Evolutionary conservation across 2,329 filamentous ascomycete species (phyloP), one percentile per base, ranked within the genome.

Genomic region (Tolypocladium nubicola): DNA sequence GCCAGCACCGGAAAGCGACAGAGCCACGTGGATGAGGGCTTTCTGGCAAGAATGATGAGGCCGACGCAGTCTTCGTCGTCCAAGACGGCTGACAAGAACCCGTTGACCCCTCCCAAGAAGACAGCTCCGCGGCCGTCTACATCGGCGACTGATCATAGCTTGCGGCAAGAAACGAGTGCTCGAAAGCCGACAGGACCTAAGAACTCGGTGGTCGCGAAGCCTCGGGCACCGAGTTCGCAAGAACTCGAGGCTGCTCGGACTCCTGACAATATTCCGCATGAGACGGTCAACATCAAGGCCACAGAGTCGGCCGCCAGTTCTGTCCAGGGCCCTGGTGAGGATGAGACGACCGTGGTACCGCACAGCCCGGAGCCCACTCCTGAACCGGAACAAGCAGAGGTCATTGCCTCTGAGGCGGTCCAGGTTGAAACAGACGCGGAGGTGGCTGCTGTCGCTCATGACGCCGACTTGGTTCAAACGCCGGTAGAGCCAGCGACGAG

Each of bases 1-100:
- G 23, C 59, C 30, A 53, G 35, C 16, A 67, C 76, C 11, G 73
- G 79, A 8, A 79, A 79, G 63, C 76, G 77, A 59, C 75, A 80
- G 33, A 77, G 76, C 52, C 79, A 80, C 21, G 76, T 87, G 1
- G 86, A 89, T 61, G 85, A 89, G 62, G 73, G 83, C 16, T 92
- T 92, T 71, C 73, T 92, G 33, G 87, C 87, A n/a, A 82, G 88
- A 55, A 90, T 92, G 88, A 91, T 87, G 83, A 78, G 88, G 45
- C 88, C 88, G 2, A 92, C 88, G 0, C 81, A 86, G 50, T 77
- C 82, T 52, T 89, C 85, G 6, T 79, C 85, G 10, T 85, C 78
- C 61, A 90, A 89, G 72, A 80, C 81, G 0, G 75, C 81, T 3
- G 86, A 89, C 6, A 90, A 88, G 72, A 68, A 68, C 1, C 72